Percentiles rank a stretch among this genome's conserved stretches.
Conservation (phyloP, 306 rosid genomes). For the Vigna mungo region DNA sequence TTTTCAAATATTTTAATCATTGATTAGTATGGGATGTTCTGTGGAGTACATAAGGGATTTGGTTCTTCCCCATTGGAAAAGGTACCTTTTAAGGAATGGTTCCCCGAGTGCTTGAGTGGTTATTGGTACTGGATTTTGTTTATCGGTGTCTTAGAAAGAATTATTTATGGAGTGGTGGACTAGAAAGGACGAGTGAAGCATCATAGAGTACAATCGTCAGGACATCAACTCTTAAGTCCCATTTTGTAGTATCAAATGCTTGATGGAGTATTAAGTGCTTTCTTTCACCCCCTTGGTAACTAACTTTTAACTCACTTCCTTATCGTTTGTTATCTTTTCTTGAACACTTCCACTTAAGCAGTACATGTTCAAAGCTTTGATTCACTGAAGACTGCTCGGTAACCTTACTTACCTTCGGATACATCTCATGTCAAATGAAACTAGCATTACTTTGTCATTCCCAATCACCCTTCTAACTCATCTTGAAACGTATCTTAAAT, state of each 20-base stretch:
- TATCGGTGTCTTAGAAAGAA: no score
- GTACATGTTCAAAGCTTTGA: not conserved
- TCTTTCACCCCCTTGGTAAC: no score
- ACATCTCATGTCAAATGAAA: not conserved
- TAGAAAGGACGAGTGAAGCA: no score
- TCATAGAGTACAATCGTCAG: no score
- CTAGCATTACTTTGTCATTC: not conserved
- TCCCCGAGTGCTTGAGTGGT: not conserved
- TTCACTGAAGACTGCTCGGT: not conserved
- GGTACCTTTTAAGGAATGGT: not conserved
- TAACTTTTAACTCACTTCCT: not conserved
- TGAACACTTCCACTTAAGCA: not conserved
- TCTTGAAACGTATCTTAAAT: slow-evolving; percentile 19
- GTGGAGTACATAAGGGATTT: not conserved
- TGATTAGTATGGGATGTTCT: not conserved
- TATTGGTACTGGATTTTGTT: no score
- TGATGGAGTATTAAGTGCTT: no score
- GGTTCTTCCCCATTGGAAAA: not conserved
- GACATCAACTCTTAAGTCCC: no score
- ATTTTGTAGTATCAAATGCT: no score
- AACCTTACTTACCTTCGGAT: not conserved
- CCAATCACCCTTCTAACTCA: not conserved
- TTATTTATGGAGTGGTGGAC: no score
- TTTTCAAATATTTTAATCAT: no score
- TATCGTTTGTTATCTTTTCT: not conserved